These are phyloP conservation scores for Trapa incisa DNA, from an alignment of 345 rosid species.

Conservation along the genomic window DNA sequence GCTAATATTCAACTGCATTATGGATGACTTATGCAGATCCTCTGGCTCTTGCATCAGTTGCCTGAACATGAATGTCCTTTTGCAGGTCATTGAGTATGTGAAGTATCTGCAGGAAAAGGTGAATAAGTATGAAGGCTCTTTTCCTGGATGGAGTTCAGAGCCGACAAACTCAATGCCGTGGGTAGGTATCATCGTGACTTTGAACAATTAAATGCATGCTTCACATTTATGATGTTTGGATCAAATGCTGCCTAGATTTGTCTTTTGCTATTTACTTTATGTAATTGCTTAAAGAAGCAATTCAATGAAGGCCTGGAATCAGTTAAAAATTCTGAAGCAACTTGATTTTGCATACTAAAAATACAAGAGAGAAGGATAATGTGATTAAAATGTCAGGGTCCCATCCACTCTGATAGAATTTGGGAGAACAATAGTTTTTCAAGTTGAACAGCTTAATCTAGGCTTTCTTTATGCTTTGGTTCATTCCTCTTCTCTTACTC, in stretches of 20 bases:
- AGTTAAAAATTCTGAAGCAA: neutral
- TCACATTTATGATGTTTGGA: neutral
- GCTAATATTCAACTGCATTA: neutral
- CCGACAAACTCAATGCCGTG: slow-evolving; percentile 73
- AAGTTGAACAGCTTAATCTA: neutral
- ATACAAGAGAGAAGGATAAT: neutral
- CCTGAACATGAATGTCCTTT: neutral
- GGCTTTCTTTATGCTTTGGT: neutral
- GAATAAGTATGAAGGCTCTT: slow-evolving; percentile 71
- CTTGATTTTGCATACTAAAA: neutral
- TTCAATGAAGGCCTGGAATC: neutral
- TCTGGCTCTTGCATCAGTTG: slow-evolving; percentile 6
- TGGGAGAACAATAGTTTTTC: neutral
- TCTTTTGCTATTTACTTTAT: neutral
- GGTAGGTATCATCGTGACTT: slow-evolving; percentile 29
- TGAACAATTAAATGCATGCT: neutral
- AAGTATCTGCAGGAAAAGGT: slow-evolving; percentile 74
- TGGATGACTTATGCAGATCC: neutral
- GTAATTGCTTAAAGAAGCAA: neutral
- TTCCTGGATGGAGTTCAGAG: slow-evolving; percentile 74
- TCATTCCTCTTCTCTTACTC: neutral
- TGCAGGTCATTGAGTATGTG: slow-evolving; percentile 88
- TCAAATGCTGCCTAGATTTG: neutral
- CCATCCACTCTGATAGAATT: neutral
- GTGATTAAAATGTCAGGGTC: neutral